A percentile compares a stretch with the other conserved stretches of the same genome.
Evolutionary conservation across 352 stramenopile genomes (phyloP).

Genomic region (Globisporangium radiosum): DNA sequence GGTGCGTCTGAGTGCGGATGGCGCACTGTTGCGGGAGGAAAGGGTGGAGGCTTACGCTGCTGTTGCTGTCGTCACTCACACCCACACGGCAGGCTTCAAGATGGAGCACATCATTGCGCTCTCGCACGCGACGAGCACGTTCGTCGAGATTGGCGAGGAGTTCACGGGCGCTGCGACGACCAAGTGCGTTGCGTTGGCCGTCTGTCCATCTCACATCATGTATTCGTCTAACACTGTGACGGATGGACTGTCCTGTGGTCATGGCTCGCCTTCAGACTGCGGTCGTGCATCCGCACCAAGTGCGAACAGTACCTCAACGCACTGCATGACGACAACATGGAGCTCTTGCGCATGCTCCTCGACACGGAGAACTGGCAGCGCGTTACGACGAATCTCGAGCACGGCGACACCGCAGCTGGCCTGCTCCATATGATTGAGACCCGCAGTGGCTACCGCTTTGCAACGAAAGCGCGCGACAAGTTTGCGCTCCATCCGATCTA

Average conservation of each 20-base stretch:
- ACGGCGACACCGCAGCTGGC: slow-evolving; percentile 34
- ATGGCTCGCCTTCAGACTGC: slow-evolving; percentile 25
- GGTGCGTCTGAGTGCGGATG: slow-evolving; percentile 21
- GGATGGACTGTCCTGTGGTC: background rate
- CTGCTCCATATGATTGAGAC: slow-evolving; percentile 72
- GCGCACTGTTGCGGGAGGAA: background rate
- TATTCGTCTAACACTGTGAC: no score
- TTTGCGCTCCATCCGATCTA: slow-evolving; percentile 53
- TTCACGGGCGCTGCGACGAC: slow-evolving; percentile 67
- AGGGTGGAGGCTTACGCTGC: no score
- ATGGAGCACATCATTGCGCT: slow-evolving; percentile 85
- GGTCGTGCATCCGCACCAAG: slow-evolving; percentile 66
- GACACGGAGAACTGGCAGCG: slow-evolving; percentile 84
- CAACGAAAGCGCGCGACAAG: slow-evolving; percentile 35
- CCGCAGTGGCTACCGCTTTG: slow-evolving; percentile 64
- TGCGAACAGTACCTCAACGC: slow-evolving; percentile 75
- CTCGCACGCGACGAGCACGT: slow-evolving; percentile 60
- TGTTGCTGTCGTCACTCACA: slow-evolving; percentile 1
- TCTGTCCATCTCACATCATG: no score
- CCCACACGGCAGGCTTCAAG: slow-evolving; percentile 52
- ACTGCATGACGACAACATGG: slow-evolving; percentile 79
- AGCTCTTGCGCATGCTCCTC: slow-evolving; percentile 75
- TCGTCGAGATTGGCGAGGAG: slow-evolving; percentile 82
- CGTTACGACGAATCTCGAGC: slow-evolving; percentile 39
- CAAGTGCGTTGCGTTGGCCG: slow-evolving; percentile 34